A percentile compares a stretch with the other conserved stretches of the same genome.
Conservation (phyloP, 495 filamentous ascomycete genomes). For the Tuber melanosporum region DNA sequence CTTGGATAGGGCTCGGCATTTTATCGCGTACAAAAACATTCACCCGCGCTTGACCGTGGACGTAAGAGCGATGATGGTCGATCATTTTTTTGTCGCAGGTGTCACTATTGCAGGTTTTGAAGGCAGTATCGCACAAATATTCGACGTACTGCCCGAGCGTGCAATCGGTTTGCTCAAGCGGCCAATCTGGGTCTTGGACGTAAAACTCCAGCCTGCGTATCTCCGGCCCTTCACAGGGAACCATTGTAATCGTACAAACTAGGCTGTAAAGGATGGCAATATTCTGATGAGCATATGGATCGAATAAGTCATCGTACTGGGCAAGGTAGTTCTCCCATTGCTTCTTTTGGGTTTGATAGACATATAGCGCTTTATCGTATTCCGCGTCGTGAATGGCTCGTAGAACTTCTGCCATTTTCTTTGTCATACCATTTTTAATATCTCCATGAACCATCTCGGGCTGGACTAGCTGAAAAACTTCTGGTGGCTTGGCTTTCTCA, state of each 20-base stretch:
- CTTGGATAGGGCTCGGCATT: constrained; percentile 61
- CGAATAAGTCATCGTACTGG: constrained; percentile 76
- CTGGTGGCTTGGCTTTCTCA: constrained; percentile 36
- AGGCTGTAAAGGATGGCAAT: constrained; percentile 92
- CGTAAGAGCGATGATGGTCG: constrained; percentile 94
- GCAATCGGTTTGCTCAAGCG: constrained; percentile 54
- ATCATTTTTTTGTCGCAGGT: constrained; percentile 83
- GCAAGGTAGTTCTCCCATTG: constrained; percentile 92
- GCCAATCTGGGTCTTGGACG: constrained; percentile 68
- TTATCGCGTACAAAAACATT: constrained; percentile 74
- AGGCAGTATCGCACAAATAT: constrained; percentile 70
- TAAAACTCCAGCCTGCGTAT: constrained; percentile 84
- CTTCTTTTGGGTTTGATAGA: constrained; percentile 86
- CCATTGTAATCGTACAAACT: constrained; percentile 81
- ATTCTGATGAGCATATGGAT: constrained; percentile 89
- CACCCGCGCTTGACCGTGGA: constrained; percentile 89
- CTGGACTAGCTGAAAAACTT: constrained; percentile 80
- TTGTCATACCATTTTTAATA: constrained; percentile 64
- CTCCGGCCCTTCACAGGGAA: constrained; percentile 86
- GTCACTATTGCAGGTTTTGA: constrained; percentile 68
- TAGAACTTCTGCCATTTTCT: constrained; percentile 83
- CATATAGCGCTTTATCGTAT: constrained; percentile 89
- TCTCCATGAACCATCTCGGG: constrained; percentile 76
- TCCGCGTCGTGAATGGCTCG: constrained; percentile 93
- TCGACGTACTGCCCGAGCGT: constrained; percentile 95